Conservation (phyloP, 1,284 basidiomycete species). For the Blastosporella zonata region DNA sequence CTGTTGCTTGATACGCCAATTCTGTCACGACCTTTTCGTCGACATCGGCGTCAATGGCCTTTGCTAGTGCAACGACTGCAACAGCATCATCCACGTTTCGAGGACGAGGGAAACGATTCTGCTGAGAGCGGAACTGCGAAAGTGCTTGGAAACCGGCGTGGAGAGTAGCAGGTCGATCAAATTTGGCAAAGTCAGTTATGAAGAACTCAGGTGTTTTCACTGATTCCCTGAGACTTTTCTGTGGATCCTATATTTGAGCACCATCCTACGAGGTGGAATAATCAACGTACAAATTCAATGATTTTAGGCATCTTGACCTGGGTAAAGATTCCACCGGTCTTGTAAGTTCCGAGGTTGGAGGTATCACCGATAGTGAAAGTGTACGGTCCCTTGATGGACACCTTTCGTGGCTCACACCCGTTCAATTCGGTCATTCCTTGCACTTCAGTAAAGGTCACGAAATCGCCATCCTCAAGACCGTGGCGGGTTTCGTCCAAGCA, state of each 20-base stretch:
- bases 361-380: constrained; percentile 96
- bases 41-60: constrained; percentile 73
- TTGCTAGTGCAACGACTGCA: constrained; percentile 70
- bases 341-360: constrained; percentile 75
- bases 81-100: constrained; percentile 84
- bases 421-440: constrained; percentile 95
- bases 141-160: constrained; percentile 97
- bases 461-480: constrained; percentile 97
- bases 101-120: constrained; percentile 77
- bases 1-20: constrained; percentile 89
- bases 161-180: constrained; percentile 87
- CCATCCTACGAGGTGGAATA: neutral
- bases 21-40: constrained; percentile 84
- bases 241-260: neutral
- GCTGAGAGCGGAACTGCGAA: constrained; percentile 72
- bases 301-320: constrained; percentile 99
- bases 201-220: constrained; percentile 83
- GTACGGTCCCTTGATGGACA: constrained; percentile 94
- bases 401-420: constrained; percentile 86
- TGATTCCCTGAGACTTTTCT: constrained; percentile 95
- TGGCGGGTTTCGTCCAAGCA: constrained; percentile 97
- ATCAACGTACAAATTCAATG: constrained; percentile 77
- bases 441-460: constrained; percentile 96
- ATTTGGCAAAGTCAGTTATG: constrained; percentile 98
- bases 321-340: constrained; percentile 91